These are phyloP conservation scores for Russula lepida DNA, from an alignment of 768 basidiomycete genomes.

Conservation along the genomic window DNA sequence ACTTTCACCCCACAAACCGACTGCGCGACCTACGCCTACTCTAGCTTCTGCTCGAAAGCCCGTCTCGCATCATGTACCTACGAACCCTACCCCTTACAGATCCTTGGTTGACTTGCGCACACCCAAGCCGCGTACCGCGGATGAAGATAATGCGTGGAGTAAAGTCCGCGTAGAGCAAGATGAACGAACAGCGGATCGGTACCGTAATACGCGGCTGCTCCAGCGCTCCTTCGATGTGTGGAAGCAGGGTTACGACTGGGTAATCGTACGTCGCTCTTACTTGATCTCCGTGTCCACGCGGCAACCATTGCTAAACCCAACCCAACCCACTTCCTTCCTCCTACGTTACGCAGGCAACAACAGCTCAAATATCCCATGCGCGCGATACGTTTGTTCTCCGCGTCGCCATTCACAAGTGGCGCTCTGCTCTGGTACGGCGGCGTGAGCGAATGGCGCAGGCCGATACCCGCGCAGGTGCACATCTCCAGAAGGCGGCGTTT, in stretches of 20 bases:
- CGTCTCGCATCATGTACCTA: background rate
- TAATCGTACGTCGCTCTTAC: constrained; percentile 46
- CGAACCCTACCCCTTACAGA: constrained; percentile 4
- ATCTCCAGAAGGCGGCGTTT: constrained; percentile 37
- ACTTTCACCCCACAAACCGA: background rate
- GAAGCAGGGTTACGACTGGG: constrained; percentile 64
- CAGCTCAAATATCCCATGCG: constrained; percentile 59
- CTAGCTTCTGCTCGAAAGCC: constrained; percentile 5
- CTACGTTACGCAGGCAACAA: constrained; percentile 46
- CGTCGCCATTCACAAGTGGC: constrained; percentile 55
- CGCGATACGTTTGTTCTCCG: constrained; percentile 58
- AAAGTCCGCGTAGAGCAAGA: constrained; percentile 63
- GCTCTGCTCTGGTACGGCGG: constrained; percentile 31
- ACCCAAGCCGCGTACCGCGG: constrained; percentile 41
- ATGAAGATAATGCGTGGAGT: constrained; percentile 72
- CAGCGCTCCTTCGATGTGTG: constrained; percentile 72
- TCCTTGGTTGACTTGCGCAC: constrained; percentile 24
- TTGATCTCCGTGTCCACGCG: constrained; percentile 5
- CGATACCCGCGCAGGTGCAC: constrained; percentile 36
- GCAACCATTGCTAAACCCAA: constrained; percentile 1
- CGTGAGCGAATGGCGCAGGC: constrained; percentile 38
- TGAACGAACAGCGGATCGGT: constrained; percentile 63
- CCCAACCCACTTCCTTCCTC: background rate
- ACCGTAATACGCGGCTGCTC: constrained; percentile 51
- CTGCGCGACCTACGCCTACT: constrained; percentile 9